These are phyloP conservation scores for Ramaria sp. DNA, from an alignment of 768 basidiomycete species.

Conservation along the genomic window DNA sequence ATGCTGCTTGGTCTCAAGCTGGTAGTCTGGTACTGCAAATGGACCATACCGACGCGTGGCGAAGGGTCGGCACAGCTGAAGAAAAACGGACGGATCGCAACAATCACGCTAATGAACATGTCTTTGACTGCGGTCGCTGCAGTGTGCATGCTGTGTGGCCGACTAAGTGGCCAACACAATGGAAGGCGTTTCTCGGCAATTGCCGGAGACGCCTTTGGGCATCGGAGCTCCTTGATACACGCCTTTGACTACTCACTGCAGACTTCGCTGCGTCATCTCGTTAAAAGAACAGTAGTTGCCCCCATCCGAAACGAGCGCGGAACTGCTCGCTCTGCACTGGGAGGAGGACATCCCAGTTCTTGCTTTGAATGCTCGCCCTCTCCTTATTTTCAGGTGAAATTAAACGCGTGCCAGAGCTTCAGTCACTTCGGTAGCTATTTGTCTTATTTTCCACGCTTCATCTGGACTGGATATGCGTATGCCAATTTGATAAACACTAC, in stretches of 20 bases:
- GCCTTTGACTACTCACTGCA: neutral
- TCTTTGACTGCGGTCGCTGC: neutral
- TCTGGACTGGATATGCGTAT: too few relatives aligned
- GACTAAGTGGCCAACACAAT: neutral
- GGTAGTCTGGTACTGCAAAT: neutral
- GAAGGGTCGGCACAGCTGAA: neutral
- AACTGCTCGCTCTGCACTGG: neutral
- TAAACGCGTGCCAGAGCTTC: neutral
- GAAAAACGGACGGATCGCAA: neutral
- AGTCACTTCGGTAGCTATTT: too few relatives aligned
- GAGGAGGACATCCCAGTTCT: neutral
- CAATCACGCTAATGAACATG: neutral
- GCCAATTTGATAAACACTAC: too few relatives aligned
- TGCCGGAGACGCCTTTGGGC: neutral
- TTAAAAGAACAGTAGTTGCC: neutral
- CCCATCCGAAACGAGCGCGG: neutral
- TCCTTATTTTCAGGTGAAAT: neutral
- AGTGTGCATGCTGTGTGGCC: neutral
- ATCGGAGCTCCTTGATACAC: neutral
- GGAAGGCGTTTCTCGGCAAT: neutral
- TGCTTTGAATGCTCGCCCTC: neutral
- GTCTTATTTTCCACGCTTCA: too few relatives aligned
- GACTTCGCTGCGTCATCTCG: neutral
- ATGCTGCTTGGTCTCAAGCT: neutral
- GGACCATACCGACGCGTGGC: neutral